phyloP scores from a whole-genome alignment of 2,329 filamentous ascomycete species.

The Beauveria australis region DNA sequence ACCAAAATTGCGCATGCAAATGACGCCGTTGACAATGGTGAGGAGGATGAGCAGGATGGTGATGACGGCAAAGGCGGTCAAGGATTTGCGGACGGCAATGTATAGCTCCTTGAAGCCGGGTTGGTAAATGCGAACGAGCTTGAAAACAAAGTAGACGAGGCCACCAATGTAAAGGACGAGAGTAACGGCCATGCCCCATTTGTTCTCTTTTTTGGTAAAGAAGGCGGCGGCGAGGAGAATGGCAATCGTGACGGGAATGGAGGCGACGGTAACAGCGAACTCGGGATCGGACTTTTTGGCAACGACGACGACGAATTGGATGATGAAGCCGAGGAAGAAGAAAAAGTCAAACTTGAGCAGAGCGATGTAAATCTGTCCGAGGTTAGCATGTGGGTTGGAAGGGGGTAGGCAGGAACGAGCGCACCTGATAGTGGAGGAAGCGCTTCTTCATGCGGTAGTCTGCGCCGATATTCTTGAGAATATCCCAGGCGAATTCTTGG shows the following conservation, averaged over 20 bases:
- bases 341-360: slow-evolving; percentile 99
- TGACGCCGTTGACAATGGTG: slow-evolving; percentile 78
- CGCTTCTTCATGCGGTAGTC: slow-evolving; percentile 95
- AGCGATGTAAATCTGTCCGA: slow-evolving; percentile 80
- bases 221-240: slow-evolving; percentile 80
- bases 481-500: slow-evolving; percentile 98
- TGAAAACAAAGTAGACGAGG: slow-evolving; percentile 95
- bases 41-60: slow-evolving; percentile 82
- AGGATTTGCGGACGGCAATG: slow-evolving; percentile 67
- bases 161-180: slow-evolving; percentile 84
- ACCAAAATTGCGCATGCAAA: slow-evolving; percentile 87
- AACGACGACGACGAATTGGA: slow-evolving; percentile 94
- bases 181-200: slow-evolving; percentile 64
- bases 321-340: slow-evolving; percentile 98
- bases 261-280: slow-evolving; percentile 78
- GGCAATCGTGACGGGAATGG: slow-evolving; percentile 82
- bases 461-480: slow-evolving; percentile 97
- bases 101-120: slow-evolving; percentile 53
- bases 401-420: neutral
- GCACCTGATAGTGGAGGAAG: slow-evolving; percentile 91
- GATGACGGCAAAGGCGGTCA: slow-evolving; percentile 90
- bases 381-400: slow-evolving; percentile 15
- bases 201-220: slow-evolving; percentile 78
- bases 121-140: slow-evolving; percentile 92
- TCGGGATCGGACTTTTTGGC: slow-evolving; percentile 61